A percentile compares a stretch with the other conserved stretches of the same genome.
Conservation (phyloP, 768 basidiomycete genomes). For the Tylopilus vinaceipallidus region DNA sequence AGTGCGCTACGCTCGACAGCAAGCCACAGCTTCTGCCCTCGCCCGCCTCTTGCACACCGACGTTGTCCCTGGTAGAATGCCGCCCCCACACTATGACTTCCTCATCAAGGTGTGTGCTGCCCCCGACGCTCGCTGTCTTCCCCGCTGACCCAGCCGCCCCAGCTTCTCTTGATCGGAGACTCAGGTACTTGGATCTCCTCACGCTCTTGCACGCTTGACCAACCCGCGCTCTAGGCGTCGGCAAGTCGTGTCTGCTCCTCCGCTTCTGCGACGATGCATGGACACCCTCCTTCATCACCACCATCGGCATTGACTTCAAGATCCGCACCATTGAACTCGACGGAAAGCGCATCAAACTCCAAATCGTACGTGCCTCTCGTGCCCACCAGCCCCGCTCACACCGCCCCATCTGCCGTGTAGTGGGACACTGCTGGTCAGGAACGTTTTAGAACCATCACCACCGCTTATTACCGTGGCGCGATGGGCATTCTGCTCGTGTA, state of each 20-base stretch:
- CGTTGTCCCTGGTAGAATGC: too few species aligned
- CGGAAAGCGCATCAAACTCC: conserved; percentile 95
- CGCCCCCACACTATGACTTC: conserved; percentile 95
- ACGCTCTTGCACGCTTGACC: conserved; percentile 5
- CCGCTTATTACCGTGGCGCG: conserved; percentile 98
- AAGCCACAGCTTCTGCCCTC: too few species aligned
- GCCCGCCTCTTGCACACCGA: too few species aligned
- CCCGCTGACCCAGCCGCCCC: conserved; percentile 1
- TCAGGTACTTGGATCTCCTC: conserved; percentile 55
- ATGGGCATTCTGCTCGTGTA: conserved; percentile 99
- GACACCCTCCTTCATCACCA: conserved; percentile 99
- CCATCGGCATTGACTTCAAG: conserved; percentile 99
- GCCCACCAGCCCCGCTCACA: background rate
- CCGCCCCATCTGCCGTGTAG: conserved; percentile 40
- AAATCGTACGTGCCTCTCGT: conserved; percentile 67
- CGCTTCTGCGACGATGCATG: conserved; percentile 99
- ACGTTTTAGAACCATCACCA: conserved; percentile 97
- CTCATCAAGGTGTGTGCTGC: conserved; percentile 78
- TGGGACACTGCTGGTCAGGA: conserved; percentile 99
- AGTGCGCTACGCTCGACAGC: too few species aligned
- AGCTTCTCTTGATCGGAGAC: conserved; percentile 95
- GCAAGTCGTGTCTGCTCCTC: conserved; percentile 92
- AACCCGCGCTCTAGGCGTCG: conserved; percentile 61
- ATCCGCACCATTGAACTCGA: conserved; percentile 98
- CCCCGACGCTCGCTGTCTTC: conserved; percentile 6